phyloP scores from a whole-genome alignment of 352 stramenopile species.

The Globisporangium orthogonon region DNA sequence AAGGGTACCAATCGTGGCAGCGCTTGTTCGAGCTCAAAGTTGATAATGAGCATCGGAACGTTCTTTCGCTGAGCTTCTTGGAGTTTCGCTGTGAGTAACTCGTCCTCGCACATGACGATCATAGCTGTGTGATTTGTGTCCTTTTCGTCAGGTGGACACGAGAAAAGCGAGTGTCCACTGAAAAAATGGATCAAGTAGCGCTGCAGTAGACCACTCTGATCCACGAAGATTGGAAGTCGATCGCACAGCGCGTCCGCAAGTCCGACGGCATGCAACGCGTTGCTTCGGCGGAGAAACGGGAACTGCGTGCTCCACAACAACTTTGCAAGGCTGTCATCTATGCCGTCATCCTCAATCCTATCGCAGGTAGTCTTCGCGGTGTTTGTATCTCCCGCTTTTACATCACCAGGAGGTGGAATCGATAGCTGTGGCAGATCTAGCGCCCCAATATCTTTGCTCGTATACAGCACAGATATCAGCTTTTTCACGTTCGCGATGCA shows the following conservation, averaged over 20 bases:
- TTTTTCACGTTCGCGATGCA: conserved; percentile 3
- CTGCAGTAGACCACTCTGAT: conserved; percentile 33
- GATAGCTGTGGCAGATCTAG: too few relatives aligned
- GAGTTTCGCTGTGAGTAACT: conserved; percentile 16
- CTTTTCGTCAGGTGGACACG: conserved; percentile 13
- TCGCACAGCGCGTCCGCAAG: conserved; percentile 26
- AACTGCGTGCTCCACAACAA: conserved; percentile 37
- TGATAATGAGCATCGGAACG: conserved; percentile 29
- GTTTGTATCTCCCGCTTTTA: background rate
- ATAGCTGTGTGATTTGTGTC: conserved; percentile 15
- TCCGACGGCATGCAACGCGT: conserved; percentile 12
- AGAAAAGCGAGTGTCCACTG: conserved; percentile 30
- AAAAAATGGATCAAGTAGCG: conserved; percentile 44
- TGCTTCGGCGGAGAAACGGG: conserved; percentile 20
- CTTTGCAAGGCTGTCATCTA: background rate
- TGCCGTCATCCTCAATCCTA: background rate
- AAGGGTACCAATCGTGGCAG: conserved; percentile 14
- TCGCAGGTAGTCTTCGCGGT: background rate
- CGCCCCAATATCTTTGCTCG: background rate
- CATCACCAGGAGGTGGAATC: background rate
- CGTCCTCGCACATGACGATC: conserved; percentile 28
- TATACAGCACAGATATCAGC: background rate
- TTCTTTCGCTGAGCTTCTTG: conserved; percentile 21
- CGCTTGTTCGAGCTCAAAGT: conserved; percentile 16
- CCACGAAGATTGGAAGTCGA: conserved; percentile 36